Percentiles rank a stretch among this genome's conserved stretches.
Conservation (phyloP, 805 yeast species). For the Saccharomycopsis microspora region DNA sequence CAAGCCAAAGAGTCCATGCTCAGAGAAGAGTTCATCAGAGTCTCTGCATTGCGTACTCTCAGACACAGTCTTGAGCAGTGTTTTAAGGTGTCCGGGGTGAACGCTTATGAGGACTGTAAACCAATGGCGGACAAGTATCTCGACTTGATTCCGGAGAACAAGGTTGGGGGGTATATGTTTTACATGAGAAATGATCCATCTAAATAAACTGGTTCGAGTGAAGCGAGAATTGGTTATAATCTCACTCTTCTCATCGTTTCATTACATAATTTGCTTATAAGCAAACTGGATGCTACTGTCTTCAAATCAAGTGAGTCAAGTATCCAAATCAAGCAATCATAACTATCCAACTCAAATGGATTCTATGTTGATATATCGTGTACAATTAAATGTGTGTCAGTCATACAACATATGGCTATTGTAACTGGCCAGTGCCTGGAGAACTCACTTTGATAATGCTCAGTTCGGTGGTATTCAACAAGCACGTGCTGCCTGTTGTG, state of each 20-base stretch:
- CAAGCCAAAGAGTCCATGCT: constrained; percentile 68
- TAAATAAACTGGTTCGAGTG: constrained; percentile 29
- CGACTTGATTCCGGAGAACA: constrained; percentile 57
- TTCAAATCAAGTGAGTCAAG: too few species aligned
- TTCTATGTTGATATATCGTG: too few species aligned
- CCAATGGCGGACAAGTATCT: constrained; percentile 66
- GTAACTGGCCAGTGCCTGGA: too few species aligned
- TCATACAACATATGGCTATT: too few species aligned
- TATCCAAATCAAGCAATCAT: too few species aligned
- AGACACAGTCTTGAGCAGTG: constrained; percentile 72
- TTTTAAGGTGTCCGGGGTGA: constrained; percentile 47
- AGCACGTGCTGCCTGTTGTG: too few species aligned
- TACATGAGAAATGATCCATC: constrained; percentile 84
- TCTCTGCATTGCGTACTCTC: constrained; percentile 52
- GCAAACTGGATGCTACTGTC: background rate
- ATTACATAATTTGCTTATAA: background rate
- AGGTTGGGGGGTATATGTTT: constrained; percentile 66
- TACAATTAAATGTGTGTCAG: too few species aligned
- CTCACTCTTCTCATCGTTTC: background rate
- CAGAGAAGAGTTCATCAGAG: constrained; percentile 71
- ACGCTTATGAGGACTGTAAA: constrained; percentile 70
- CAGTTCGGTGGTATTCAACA: too few species aligned
- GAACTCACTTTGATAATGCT: too few species aligned
- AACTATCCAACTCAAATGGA: too few species aligned
- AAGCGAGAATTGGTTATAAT: background rate